Base-by-base conservation (phyloP, 2,329 filamentous ascomycete species). In the Fusarium falciforme region DNA sequence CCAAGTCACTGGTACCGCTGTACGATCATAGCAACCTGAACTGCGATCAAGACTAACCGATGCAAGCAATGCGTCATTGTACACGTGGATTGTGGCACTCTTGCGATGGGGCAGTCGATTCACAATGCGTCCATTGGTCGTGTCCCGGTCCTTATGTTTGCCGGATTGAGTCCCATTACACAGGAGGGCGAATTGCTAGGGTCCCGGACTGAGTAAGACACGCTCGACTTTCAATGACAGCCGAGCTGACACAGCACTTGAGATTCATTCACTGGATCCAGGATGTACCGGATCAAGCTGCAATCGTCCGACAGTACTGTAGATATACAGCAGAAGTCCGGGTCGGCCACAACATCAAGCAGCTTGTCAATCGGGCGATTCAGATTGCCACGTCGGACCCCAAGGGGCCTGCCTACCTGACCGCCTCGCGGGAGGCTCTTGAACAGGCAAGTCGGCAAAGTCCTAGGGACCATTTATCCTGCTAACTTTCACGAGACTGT, bases 91-190 rank as follows among this genome's bases (percentile, higher is more conserved):
- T 75, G 73, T 10, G 79, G 79, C 0, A 80, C 79, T 0, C 77
- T 76, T 31, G 78, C 67, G 10, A 54, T 80, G 0, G 79, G 68
- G 0, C 77, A 70, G 7, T 77, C 79, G 1, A 68, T 80, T 1
- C 79, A 80, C 20, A 80, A 80, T n/a, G 76, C 76, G 16, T 71
- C 71, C 27, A 78, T 72, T 40, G 79, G 77, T 1, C 57, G 79
- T 0, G 75, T 79, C 10, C 82, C 82, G 0, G 81, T 82, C 11
- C 69, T 83, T 2, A 83, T 87, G 17, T 83, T 87, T 66, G 85
- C 85, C 0, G 85, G 85, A 0, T 75, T 85, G 1, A 83, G 80
- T 1, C 85, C 85, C 2, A 82, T 82, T 22, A 87, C 85, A 0
- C 80, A 83, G 33, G 83, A 85, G 75, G 73, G 73, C 2, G 73